Evolutionary conservation across 2,329 filamentous ascomycete genomes (phyloP).

Genomic region (Ophiostoma sp.): DNA sequence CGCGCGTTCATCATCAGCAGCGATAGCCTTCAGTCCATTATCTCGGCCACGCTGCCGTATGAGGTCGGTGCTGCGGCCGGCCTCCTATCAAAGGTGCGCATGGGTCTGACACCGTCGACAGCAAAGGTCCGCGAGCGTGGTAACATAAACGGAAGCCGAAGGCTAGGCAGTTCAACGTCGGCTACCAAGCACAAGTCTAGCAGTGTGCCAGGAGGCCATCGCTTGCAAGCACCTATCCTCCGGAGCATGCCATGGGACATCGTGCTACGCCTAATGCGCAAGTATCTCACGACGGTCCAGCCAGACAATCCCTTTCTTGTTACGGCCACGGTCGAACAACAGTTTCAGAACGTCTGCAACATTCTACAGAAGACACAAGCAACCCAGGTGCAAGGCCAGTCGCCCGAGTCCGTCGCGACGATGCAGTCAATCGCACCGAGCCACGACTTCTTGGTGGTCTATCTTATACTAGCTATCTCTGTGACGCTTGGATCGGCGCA

Average conservation of each 20-base stretch:
- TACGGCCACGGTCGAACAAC: constrained; percentile 29
- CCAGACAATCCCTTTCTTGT: constrained; percentile 32
- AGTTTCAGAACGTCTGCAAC: constrained; percentile 27
- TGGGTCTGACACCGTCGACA: constrained; percentile 33
- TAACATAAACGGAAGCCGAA: constrained; percentile 28
- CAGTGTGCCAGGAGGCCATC: neutral
- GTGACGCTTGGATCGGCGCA: constrained; percentile 32
- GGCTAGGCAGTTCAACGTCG: neutral
- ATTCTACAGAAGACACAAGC: constrained; percentile 17
- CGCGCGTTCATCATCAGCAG: constrained; percentile 30
- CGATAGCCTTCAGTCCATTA: constrained; percentile 30
- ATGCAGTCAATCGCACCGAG: constrained; percentile 27
- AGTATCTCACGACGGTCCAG: constrained; percentile 32
- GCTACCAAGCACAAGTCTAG: constrained; percentile 1
- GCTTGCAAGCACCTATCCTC: constrained; percentile 19
- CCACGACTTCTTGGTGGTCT: constrained; percentile 33
- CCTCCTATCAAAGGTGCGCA: constrained; percentile 31
- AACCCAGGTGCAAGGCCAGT: constrained; percentile 20
- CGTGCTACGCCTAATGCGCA: constrained; percentile 30
- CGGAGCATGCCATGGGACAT: constrained; percentile 25
- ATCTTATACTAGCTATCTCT: constrained; percentile 33
- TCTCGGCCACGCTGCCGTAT: constrained; percentile 31
- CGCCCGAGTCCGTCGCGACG: constrained; percentile 14
- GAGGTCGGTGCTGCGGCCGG: constrained; percentile 30
- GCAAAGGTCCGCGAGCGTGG: constrained; percentile 32